Conservation (phyloP, 2,329 filamentous ascomycete species). For the Pseudovirgaria hyperparasitica region DNA sequence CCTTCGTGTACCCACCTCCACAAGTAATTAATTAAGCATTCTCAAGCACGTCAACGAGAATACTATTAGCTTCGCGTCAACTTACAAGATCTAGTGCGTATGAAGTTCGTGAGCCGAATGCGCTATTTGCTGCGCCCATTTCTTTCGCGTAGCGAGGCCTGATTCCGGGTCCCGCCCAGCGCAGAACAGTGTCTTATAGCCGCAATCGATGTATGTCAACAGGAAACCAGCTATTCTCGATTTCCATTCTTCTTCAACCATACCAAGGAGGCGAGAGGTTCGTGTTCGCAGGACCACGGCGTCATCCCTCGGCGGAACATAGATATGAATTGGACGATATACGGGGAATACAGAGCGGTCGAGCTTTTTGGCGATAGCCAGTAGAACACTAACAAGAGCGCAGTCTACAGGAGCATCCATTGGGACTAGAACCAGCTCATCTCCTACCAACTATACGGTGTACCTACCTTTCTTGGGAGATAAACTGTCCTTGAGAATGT, state of each 20-base stretch:
- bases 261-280: slow-evolving; percentile 7
- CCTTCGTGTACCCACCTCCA: slow-evolving; percentile 25
- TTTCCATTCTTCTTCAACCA: slow-evolving; percentile 7
- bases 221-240: slow-evolving; percentile 8
- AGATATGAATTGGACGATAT: slow-evolving; percentile 7
- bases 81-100: slow-evolving; percentile 10
- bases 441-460: slow-evolving; percentile 6
- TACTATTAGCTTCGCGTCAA: slow-evolving; percentile 20
- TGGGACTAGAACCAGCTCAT: slow-evolving; percentile 7
- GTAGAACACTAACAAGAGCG: slow-evolving; percentile 6
- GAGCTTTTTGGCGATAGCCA: slow-evolving; percentile 7
- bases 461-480: slow-evolving; percentile 7
- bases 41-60: slow-evolving; percentile 25
- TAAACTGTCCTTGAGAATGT: slow-evolving; percentile 8
- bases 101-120: slow-evolving; percentile 8
- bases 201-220: slow-evolving; percentile 9
- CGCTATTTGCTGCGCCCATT: slow-evolving; percentile 8
- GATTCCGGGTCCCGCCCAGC: slow-evolving; percentile 3
- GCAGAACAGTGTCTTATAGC: slow-evolving; percentile 7
- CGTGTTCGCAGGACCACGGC: slow-evolving; percentile 6
- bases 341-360: slow-evolving; percentile 5
- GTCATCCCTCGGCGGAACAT: slow-evolving; percentile 6
- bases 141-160: slow-evolving; percentile 4
- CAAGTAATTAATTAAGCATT: slow-evolving; percentile 30
- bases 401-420: slow-evolving; percentile 4